A percentile compares a stretch with the other conserved stretches of the same genome.
phyloP scores from a whole-genome alignment of 23 red algal species.

The Gracilariopsis chorda region DNA sequence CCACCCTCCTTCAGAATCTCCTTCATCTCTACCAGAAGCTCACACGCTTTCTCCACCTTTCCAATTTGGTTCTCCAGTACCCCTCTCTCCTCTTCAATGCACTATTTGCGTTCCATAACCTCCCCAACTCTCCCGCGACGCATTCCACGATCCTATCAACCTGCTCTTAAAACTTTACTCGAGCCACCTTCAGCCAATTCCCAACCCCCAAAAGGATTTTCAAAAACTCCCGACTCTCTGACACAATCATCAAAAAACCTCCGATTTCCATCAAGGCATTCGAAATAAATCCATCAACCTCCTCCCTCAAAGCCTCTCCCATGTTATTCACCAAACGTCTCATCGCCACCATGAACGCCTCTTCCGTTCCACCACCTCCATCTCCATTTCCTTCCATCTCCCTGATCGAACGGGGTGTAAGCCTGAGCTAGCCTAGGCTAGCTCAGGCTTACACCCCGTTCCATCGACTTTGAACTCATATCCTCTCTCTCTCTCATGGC shows the following conservation, averaged over 20 bases:
- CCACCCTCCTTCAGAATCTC: neutral
- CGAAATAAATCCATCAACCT: neutral
- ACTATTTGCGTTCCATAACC: neutral
- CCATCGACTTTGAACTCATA: too few relatives aligned
- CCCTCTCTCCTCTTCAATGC: slow-evolving; percentile 3
- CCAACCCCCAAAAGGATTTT: neutral
- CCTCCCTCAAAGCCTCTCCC: neutral
- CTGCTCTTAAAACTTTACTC: neutral
- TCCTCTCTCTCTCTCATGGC: too few relatives aligned
- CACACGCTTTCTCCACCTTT: neutral
- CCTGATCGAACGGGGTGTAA: too few relatives aligned
- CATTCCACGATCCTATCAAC: neutral
- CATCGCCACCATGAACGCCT: neutral
- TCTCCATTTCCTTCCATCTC: neutral
- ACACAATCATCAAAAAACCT: neutral
- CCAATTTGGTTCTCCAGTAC: neutral
- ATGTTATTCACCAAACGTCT: neutral
- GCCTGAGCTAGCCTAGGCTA: too few relatives aligned
- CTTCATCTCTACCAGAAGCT: slow-evolving; percentile 3
- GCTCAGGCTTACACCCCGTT: too few relatives aligned
- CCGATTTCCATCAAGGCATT: neutral
- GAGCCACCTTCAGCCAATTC: neutral
- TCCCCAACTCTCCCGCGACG: neutral
- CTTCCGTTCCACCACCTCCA: neutral
- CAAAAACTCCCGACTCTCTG: neutral